Evolutionary conservation across 2,329 filamentous ascomycete species (phyloP).

Genomic region (Tolypocladium amazonense): DNA sequence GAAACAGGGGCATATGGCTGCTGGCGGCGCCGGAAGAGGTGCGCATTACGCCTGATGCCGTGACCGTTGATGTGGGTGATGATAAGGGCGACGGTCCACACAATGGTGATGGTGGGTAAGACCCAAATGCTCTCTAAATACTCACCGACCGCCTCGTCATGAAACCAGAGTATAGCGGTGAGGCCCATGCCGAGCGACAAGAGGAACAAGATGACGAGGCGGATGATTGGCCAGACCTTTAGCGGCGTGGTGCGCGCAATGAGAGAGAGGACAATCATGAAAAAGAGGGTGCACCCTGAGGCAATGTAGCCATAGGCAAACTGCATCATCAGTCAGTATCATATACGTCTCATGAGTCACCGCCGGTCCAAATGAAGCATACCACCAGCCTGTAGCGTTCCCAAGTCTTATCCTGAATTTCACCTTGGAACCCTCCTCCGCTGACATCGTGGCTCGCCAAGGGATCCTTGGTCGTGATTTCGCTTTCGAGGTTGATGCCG

Average conservation of each 20-base stretch:
- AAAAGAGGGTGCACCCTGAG: constrained; percentile 17
- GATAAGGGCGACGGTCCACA: constrained; percentile 21
- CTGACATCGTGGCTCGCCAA: constrained; percentile 2
- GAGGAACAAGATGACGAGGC: constrained; percentile 16
- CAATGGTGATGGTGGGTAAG: constrained; percentile 19
- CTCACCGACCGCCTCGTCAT: constrained; percentile 1
- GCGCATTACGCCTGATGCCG: not conserved
- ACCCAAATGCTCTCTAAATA: constrained; percentile 20
- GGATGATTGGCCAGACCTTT: constrained; percentile 20
- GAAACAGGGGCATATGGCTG: constrained; percentile 6
- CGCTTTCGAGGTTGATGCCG: constrained; percentile 18
- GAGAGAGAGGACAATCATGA: constrained; percentile 20
- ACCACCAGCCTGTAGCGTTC: constrained; percentile 20
- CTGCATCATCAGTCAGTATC: constrained; percentile 9
- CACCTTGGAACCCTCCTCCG: constrained; percentile 8
- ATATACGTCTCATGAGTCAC: not conserved
- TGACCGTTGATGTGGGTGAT: constrained; percentile 18
- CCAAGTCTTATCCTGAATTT: constrained; percentile 11
- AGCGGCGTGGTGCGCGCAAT: constrained; percentile 18
- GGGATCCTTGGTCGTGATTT: constrained; percentile 7
- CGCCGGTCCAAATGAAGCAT: not conserved
- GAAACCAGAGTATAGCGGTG: constrained; percentile 14
- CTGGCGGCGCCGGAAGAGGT: constrained; percentile 5
- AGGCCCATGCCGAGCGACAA: constrained; percentile 19
- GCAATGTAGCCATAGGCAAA: constrained; percentile 24